Evolutionary conservation across 371 early-diverging fungal genomes (phyloP), one percentile per base, ranked within the genome.

Genomic region (Lichtheimia ornata): DNA sequence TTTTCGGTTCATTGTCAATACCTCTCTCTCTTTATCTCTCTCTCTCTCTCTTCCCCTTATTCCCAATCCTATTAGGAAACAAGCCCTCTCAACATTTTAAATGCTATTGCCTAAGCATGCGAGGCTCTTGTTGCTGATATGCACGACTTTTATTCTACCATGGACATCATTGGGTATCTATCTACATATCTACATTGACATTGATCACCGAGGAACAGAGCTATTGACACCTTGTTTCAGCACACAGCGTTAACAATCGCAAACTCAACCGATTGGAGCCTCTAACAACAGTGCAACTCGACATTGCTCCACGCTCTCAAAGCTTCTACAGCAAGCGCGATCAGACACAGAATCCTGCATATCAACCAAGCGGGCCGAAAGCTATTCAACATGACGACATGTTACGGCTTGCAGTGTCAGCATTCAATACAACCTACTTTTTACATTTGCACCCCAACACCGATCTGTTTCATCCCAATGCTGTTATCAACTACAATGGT

Each of bases 381-480:
- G 61, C 73, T n/a, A 58, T 80, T 30, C 64, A 71, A 55, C 66
- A 77, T 50, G 84, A 88, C 60, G 93, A 88, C 58, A 81, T 82
- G 13, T 63, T 91, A 55, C 84, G 89, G 28, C 49, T 92, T 5
- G 64, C 77, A 14, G 71, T 93, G 45, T 58, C 65, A 9, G 93
- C 92, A 5, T 91, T 77, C 74, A 91, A 93, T 70, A 77, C 76
- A 22, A 91, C 94, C 0, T 90, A 88, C 64, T 71, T 79, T 52
- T 71, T 95, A 54, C 82, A 91, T 62, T 77, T 95, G 27, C 83
- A 83, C 61, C 93, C 91, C 41, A 91, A 94, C 74, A 56, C 63
- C 41, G 89, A 90, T 54, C 63, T 95, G 43, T 72, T 94, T 42
- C 94, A 93, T 66, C 85, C 90, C 0, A 76, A 91, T 11, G 91